These are phyloP conservation scores for Emiliania huxleyi DNA, from an alignment of 78 protist genomes.

Conservation along the genomic window DNA sequence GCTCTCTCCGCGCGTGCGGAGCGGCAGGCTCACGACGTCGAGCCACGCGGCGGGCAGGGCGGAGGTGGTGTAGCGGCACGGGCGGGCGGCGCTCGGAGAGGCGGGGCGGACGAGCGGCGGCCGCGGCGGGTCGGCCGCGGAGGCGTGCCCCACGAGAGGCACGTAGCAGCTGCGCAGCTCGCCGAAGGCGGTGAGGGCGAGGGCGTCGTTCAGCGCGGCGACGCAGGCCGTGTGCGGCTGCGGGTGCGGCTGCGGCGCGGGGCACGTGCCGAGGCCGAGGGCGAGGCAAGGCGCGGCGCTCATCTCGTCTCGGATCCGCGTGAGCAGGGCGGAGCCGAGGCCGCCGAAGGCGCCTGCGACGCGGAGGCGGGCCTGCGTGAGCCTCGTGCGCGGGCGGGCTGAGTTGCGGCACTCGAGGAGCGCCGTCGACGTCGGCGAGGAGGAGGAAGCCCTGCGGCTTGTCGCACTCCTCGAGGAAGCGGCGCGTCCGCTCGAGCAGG, in stretches of 20 bases:
- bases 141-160: neutral
- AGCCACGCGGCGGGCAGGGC: neutral
- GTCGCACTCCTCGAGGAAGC: neutral
- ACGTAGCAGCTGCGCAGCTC: neutral
- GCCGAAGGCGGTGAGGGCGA: neutral
- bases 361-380: no score
- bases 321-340: neutral
- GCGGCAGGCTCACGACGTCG: neutral
- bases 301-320: neutral
- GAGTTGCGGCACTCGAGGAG: no score
- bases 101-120: neutral
- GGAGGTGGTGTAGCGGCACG: neutral
- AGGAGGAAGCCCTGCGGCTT: neutral
- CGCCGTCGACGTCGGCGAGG: neutral
- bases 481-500: neutral
- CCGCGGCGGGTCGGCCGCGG: neutral
- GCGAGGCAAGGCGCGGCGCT: neutral
- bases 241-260: neutral
- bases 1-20: neutral
- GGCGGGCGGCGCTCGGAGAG: no score
- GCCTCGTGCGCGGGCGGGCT: no score
- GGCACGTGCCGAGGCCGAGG: neutral
- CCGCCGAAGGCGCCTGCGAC: neutral
- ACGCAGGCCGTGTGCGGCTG: neutral
- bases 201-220: neutral